Evolutionary conservation across 306 rosid species (phyloP), one percentile per base, ranked within the genome.

Genomic region (Mucuna pruriens): DNA sequence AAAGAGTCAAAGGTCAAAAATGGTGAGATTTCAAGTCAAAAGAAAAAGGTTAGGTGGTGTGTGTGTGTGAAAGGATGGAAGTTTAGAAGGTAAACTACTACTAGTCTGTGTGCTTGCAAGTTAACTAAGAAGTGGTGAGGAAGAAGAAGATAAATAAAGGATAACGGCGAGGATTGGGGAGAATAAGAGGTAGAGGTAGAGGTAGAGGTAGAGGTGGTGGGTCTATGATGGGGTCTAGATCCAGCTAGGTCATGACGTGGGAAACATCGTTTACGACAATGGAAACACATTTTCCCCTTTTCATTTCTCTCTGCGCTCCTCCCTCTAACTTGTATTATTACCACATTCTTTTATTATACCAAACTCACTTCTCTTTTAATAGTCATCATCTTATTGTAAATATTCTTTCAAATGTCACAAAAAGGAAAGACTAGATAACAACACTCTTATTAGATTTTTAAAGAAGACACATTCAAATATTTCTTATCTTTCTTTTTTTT

Each of bases 201-300:
- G n/a, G n/a, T n/a, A n/a, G 46, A 40, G 55, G 63, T 22, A 13
- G 16, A 0, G 10, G 22, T 25, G 74, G 55, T 66, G 55, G 38
- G 1, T n/a, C n/a, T n/a, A 7, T 74, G 75, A 80, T 49, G 63
- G 76, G 84, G 74, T 34, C 71, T 13, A 83, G 0, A 6, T 83
- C 86, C 89, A 82, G 89, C 82, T 82, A 29, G 29, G 7, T 10
- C 5, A 70, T 73, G 76, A 78, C 75, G 76, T 78, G 25, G 49
- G 4, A 9, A 29, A 22, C 25, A n/a, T 64, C 26, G 63, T 7
- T 33, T 15, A 42, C 5, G 76, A 72, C 83, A 63, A 83, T 7
- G 1, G 16, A n/a, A 42, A 13, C 5, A 9, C 49, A 19, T 11
- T 26, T 73, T 6, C 1, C 33, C 20, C 6, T 71, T 29, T 25